A percentile compares a stretch with the other conserved stretches of the same genome.
These are phyloP conservation scores for Cyathus olla DNA, from an alignment of 1,284 basidiomycete species.

Conservation along the genomic window DNA sequence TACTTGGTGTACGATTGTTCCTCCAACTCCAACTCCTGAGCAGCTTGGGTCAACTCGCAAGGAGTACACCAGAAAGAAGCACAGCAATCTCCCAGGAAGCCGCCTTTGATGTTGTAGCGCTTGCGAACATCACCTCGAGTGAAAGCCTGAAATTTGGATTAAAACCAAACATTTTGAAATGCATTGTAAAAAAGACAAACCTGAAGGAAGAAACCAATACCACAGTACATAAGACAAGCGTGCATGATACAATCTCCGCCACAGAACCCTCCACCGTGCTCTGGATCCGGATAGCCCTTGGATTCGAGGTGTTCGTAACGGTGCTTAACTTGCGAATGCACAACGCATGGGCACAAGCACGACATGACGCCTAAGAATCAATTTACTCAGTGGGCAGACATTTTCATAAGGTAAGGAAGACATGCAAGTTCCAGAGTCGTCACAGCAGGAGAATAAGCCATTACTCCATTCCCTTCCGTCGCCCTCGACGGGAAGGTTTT, in stretches of 20 bases:
- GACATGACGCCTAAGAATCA: slow-evolving; percentile 4
- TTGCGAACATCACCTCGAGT: slow-evolving; percentile 33
- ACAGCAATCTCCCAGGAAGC: slow-evolving; percentile 35
- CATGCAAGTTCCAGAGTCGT: slow-evolving; percentile 52
- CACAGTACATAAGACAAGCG: not conserved
- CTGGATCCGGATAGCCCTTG: slow-evolving; percentile 5
- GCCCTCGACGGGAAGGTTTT: slow-evolving; percentile 47
- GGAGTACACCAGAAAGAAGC: slow-evolving; percentile 43
- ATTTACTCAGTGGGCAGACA: not conserved
- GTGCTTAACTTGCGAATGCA: slow-evolving; percentile 9
- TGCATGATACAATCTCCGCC: slow-evolving; percentile 7
- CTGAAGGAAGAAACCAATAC: slow-evolving; percentile 27
- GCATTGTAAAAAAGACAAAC: slow-evolving; percentile 12
- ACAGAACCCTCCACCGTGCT: slow-evolving; percentile 5
- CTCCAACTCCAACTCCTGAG: slow-evolving; percentile 48
- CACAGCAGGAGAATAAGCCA: slow-evolving; percentile 50
- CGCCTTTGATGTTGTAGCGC: slow-evolving; percentile 47
- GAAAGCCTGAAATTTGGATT: not conserved
- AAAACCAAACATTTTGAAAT: too few species aligned
- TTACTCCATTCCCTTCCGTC: slow-evolving; percentile 59
- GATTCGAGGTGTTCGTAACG: slow-evolving; percentile 10
- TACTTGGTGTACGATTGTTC: slow-evolving; percentile 22
- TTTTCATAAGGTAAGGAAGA: not conserved
- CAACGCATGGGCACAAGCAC: slow-evolving; percentile 14
- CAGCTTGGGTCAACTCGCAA: slow-evolving; percentile 49